phyloP scores from a whole-genome alignment of 805 yeast genomes.

The Wickerhamomyces queroliae region DNA sequence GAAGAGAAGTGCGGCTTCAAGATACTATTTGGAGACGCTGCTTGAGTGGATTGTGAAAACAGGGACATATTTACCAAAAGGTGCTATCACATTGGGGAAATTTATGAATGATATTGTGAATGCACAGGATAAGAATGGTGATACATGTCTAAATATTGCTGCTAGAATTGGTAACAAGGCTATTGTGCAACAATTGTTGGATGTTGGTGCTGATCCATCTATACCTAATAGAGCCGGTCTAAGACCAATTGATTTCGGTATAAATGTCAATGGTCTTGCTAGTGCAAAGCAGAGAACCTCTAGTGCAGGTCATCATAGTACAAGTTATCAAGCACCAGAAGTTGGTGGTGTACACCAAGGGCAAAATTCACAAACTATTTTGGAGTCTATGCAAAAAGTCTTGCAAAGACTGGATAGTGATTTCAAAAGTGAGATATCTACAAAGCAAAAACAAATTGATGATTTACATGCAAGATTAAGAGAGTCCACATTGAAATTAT shows the following conservation, averaged over 20 bases:
- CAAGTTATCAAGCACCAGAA: background rate
- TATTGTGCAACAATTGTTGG: conserved; percentile 73
- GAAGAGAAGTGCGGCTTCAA: conserved; percentile 65
- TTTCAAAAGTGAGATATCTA: conserved; percentile 50
- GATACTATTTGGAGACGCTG: conserved; percentile 66
- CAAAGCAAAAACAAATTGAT: conserved; percentile 46
- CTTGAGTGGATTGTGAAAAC: conserved; percentile 72
- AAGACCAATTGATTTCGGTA: conserved; percentile 82
- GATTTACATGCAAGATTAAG: conserved; percentile 50
- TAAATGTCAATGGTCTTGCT: conserved; percentile 33
- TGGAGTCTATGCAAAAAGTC: conserved; percentile 46
- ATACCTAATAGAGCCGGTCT: conserved; percentile 82
- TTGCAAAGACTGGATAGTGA: conserved; percentile 48
- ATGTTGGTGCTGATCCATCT: conserved; percentile 81
- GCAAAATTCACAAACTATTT: conserved; percentile 31
- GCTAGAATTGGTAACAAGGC: conserved; percentile 82
- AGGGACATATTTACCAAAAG: conserved; percentile 38
- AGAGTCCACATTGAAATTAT: conserved; percentile 47
- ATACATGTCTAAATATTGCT: conserved; percentile 89
- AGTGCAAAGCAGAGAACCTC: background rate
- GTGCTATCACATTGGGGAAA: conserved; percentile 44
- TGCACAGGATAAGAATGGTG: conserved; percentile 89
- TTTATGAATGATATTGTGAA: conserved; percentile 72
- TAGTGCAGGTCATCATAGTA: background rate
- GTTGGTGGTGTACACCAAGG: conserved; percentile 1